Percentiles rank a stretch among this genome's conserved stretches.
Evolutionary conservation across 495 filamentous ascomycete species (phyloP).

Genomic region (Bacidia rubella): DNA sequence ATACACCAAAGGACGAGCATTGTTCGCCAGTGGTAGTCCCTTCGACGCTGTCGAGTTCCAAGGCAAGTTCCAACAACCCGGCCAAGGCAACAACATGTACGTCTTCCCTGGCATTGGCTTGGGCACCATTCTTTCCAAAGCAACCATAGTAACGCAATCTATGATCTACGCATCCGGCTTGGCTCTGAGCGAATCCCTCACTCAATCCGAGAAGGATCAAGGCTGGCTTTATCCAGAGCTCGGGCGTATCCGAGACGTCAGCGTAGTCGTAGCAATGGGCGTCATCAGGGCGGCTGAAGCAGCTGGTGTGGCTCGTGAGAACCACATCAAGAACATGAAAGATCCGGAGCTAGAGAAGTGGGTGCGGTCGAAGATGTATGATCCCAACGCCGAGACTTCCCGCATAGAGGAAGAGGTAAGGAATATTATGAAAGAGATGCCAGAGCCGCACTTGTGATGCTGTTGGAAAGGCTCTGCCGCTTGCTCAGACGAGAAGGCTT

Average conservation of each 20-base stretch:
- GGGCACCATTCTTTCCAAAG: constrained; percentile 84
- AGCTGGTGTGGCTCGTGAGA: constrained; percentile 71
- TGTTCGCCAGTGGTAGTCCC: constrained; percentile 92
- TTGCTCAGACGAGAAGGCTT: no score
- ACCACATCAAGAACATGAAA: constrained; percentile 50
- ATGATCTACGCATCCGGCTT: constrained; percentile 69
- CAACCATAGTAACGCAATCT: constrained; percentile 75
- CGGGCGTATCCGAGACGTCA: constrained; percentile 80
- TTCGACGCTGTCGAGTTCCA: constrained; percentile 59
- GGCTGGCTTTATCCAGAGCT: constrained; percentile 90
- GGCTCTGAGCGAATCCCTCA: constrained; percentile 66
- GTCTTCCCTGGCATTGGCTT: constrained; percentile 96
- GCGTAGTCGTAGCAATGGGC: constrained; percentile 71
- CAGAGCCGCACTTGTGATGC: neutral
- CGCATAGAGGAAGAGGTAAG: constrained; percentile 40
- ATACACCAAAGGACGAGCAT: constrained; percentile 74
- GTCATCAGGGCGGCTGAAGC: constrained; percentile 86
- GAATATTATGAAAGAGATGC: constrained; percentile 8
- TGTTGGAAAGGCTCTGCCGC: no score
- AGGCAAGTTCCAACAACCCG: constrained; percentile 56
- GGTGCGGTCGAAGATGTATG: constrained; percentile 73
- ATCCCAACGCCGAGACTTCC: constrained; percentile 54
- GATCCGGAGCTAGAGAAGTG: constrained; percentile 65
- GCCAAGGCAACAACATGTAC: constrained; percentile 90
- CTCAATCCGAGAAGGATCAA: constrained; percentile 61